Conservation (phyloP, 225 moss, liverwort and hornwort species). For the Physcomitrellopsis africana region DNA sequence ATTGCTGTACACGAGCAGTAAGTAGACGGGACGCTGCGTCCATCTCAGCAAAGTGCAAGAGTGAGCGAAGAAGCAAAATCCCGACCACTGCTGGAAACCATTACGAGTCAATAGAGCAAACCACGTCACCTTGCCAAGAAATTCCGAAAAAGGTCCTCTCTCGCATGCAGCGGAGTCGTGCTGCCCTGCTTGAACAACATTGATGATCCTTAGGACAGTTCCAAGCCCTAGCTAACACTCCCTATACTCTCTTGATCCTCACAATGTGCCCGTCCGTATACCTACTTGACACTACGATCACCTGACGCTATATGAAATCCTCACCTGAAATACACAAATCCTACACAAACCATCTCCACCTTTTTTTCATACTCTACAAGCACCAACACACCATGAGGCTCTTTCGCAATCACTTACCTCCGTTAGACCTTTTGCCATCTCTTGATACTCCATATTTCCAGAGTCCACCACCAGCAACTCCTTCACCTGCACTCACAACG, state of each 20-base stretch:
- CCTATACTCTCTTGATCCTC: conserved; percentile 37
- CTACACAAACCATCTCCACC: conserved; percentile 47
- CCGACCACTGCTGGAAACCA: conserved; percentile 56
- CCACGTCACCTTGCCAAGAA: conserved; percentile 99
- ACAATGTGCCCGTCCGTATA: conserved; percentile 45
- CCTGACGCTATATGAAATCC: conserved; percentile 46
- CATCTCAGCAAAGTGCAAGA: conserved; percentile 60
- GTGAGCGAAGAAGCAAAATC: conserved; percentile 47
- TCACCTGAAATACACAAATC: conserved; percentile 35
- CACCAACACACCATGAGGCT: conserved; percentile 25
- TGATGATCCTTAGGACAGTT: conserved; percentile 99
- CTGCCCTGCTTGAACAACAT: conserved; percentile 99
- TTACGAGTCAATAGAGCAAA: conserved; percentile 76
- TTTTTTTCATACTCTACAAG: conserved; percentile 37
- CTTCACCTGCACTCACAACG: conserved; percentile 69
- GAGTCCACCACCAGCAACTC: conserved; percentile 74
- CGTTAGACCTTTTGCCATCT: conserved; percentile 81
- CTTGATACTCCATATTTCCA: conserved; percentile 78
- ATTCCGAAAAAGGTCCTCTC: conserved; percentile 97
- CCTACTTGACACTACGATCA: conserved; percentile 48
- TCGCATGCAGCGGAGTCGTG: conserved; percentile 99
- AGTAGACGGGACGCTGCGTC: conserved; percentile 45
- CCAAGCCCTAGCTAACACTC: conserved; percentile 83
- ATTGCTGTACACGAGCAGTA: conserved; percentile 51
- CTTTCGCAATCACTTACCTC: conserved; percentile 67